Percentiles rank a stretch among this genome's conserved stretches.
Conservation (phyloP, 306 rosid genomes). For the Nissolia schottii region DNA sequence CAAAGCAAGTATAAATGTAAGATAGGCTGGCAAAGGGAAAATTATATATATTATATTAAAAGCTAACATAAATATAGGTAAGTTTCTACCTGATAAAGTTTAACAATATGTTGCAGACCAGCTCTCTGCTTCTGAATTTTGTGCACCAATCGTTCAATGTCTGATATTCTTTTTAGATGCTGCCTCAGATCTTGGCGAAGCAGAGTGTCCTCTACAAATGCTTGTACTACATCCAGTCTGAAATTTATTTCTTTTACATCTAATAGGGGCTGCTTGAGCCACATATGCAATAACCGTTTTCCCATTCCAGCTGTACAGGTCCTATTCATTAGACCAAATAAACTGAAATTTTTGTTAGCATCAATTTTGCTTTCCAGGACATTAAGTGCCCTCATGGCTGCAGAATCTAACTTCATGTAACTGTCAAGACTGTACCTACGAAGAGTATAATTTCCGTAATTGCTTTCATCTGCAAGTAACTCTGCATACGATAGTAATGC, state of each 20-base stretch:
- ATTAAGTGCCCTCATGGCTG: constrained; percentile 90
- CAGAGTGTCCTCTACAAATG: constrained; percentile 83
- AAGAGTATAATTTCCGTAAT: constrained; percentile 75
- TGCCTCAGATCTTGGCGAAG: constrained; percentile 85
- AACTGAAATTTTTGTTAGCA: constrained; percentile 95
- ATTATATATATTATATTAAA: background rate
- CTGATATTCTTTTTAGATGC: constrained; percentile 89
- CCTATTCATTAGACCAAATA: constrained; percentile 93
- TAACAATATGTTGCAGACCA: constrained; percentile 85
- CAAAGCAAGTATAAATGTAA: constrained; percentile 18
- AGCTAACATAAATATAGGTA: constrained; percentile 4
- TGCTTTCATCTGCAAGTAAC: constrained; percentile 85
- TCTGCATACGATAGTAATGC: constrained; percentile 84
- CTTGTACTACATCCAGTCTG: constrained; percentile 86
- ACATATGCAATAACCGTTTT: constrained; percentile 80
- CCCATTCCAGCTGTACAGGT: constrained; percentile 99
- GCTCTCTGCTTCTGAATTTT: constrained; percentile 79
- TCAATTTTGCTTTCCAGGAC: constrained; percentile 87
- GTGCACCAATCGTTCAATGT: constrained; percentile 76
- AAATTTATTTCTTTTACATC: constrained; percentile 71
- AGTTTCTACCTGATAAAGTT: constrained; percentile 81
- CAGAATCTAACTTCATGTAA: constrained; percentile 92
- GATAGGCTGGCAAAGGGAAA: constrained; percentile 11
- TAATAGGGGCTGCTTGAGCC: constrained; percentile 94
- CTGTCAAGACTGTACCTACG: constrained; percentile 71